These are phyloP conservation scores for Seiridium unicorne DNA, from an alignment of 2,329 filamentous ascomycete species.

Conservation along the genomic window DNA sequence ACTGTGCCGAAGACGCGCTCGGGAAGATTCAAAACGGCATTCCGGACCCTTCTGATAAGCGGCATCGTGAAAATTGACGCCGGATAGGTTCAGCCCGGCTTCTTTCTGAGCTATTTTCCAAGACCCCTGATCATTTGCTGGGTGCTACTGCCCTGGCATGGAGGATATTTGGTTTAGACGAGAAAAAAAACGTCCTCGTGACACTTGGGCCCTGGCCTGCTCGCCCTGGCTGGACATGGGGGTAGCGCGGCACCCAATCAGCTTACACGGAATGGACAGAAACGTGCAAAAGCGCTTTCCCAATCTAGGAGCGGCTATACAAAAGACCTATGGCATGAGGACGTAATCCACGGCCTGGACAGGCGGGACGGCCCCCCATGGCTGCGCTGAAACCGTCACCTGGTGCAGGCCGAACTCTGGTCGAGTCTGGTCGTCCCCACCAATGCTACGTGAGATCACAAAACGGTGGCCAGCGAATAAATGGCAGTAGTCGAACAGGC, in stretches of 20 bases:
- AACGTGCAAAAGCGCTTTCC: neutral
- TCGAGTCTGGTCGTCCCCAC: no score
- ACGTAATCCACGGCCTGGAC: no score
- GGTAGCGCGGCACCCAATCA: conserved; percentile 17
- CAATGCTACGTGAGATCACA: no score
- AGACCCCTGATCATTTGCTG: conserved; percentile 16
- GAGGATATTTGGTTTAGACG: conserved; percentile 9
- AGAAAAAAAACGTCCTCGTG: conserved; percentile 21
- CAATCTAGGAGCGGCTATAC: neutral
- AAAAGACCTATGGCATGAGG: no score
- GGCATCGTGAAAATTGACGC: conserved; percentile 1
- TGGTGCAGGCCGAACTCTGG: no score
- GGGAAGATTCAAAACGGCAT: conserved; percentile 3
- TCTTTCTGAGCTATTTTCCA: conserved; percentile 9
- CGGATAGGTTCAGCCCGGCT: conserved; percentile 4
- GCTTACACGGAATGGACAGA: conserved; percentile 5
- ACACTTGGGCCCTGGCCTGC: conserved; percentile 20
- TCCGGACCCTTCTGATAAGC: neutral
- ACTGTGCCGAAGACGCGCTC: neutral
- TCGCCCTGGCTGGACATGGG: conserved; percentile 15
- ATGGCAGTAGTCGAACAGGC: neutral
- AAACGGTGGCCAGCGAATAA: neutral
- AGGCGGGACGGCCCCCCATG: no score
- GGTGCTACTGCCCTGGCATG: conserved; percentile 13
- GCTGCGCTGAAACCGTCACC: no score